Conservation (phyloP, 208 protist genomes). For the Leishmania major region DNA sequence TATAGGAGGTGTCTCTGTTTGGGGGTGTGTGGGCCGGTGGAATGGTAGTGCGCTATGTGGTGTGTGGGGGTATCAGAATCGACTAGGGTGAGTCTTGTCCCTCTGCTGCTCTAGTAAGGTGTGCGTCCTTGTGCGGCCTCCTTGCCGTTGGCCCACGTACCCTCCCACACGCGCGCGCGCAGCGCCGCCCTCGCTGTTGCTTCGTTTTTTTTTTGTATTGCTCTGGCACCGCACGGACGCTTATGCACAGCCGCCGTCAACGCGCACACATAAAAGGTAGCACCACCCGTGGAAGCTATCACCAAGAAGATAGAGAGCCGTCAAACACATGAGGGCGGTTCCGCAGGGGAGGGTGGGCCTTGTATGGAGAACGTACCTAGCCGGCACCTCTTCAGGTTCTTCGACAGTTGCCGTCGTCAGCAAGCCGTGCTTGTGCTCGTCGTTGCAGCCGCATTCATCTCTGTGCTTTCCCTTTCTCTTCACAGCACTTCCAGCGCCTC, state of each 20-base stretch:
- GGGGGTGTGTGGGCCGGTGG: too few species aligned
- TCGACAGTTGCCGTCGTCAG: background rate
- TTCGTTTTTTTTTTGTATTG: background rate
- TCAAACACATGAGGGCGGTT: background rate
- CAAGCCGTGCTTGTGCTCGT: background rate
- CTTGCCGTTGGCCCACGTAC: background rate
- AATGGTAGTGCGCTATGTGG: too few species aligned
- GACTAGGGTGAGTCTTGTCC: background rate
- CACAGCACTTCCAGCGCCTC: background rate
- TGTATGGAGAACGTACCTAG: background rate
- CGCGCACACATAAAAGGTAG: background rate
- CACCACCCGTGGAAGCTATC: background rate
- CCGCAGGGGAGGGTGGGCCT: background rate
- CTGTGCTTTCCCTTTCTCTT: background rate
- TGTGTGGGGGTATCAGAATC: background rate
- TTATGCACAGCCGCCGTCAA: background rate
- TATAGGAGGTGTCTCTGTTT: background rate
- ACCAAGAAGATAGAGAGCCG: background rate
- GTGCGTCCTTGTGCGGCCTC: background rate
- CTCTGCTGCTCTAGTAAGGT: background rate
- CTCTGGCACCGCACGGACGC: background rate
- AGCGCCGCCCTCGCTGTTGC: background rate
- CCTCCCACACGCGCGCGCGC: background rate
- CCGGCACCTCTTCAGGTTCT: background rate
- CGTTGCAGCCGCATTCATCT: background rate